phyloP scores from a whole-genome alignment of 2,329 filamentous ascomycete species.

The Aspergillus sp. region DNA sequence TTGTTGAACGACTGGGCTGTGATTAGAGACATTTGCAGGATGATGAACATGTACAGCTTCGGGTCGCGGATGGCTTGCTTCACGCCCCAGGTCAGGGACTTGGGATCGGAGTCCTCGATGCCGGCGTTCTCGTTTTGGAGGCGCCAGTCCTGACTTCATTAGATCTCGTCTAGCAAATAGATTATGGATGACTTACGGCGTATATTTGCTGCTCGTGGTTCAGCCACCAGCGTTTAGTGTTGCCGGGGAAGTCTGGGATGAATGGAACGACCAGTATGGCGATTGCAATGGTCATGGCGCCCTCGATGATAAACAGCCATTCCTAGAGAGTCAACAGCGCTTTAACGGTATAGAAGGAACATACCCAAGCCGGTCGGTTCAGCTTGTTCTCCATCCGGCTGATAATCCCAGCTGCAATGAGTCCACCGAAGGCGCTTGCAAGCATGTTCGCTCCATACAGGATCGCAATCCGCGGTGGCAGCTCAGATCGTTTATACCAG shows the following conservation, averaged over 20 bases:
- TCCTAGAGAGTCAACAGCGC: neutral
- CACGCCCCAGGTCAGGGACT: slow-evolving; percentile 1
- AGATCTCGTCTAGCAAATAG: no score
- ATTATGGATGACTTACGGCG: neutral
- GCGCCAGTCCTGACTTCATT: neutral
- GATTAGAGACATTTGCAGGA: slow-evolving; percentile 4
- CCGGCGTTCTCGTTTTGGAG: slow-evolving; percentile 4
- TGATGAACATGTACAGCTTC: slow-evolving; percentile 3
- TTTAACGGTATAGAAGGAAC: neutral
- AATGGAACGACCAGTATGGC: neutral
- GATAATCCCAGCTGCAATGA: slow-evolving; percentile 1
- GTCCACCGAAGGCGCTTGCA: neutral
- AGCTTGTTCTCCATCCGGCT: slow-evolving; percentile 1
- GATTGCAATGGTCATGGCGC: slow-evolving; percentile 1
- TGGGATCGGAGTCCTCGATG: neutral
- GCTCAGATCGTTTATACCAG: slow-evolving; percentile 1
- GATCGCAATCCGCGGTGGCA: neutral
- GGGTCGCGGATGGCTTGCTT: slow-evolving; percentile 2
- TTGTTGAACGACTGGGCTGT: slow-evolving; percentile 4
- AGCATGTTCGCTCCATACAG: slow-evolving; percentile 2
- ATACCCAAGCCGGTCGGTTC: neutral
- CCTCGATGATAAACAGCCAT: slow-evolving; percentile 6
- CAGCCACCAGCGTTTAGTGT: neutral
- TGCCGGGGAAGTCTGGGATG: neutral
- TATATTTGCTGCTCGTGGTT: neutral